Conservation (phyloP, 352 stramenopile species). For the Globisporangium okanoganense region DNA sequence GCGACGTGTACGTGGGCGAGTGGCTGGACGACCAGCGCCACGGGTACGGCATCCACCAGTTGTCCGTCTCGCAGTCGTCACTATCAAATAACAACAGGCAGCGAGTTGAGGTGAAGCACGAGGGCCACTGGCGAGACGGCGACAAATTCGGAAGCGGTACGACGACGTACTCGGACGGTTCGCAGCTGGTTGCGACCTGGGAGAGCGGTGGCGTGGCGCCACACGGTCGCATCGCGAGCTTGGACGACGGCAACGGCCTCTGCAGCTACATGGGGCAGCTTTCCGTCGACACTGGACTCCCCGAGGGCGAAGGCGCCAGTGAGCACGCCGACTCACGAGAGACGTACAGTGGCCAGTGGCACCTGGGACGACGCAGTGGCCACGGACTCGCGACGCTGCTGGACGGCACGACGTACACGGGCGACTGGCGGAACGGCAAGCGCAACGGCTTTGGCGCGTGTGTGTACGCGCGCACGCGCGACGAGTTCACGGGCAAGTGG, state of each 20-base stretch:
- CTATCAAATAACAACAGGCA: neutral
- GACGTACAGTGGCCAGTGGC: conserved; percentile 52
- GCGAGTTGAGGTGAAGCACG: conserved; percentile 41
- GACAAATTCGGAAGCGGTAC: conserved; percentile 50
- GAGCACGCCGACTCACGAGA: conserved; percentile 29
- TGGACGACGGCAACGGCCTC: conserved; percentile 41
- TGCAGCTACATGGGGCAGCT: conserved; percentile 54
- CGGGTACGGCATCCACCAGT: conserved; percentile 46
- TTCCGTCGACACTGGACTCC: conserved; percentile 24
- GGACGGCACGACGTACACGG: conserved; percentile 81
- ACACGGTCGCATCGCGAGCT: conserved; percentile 33
- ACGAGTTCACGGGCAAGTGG: conserved; percentile 84
- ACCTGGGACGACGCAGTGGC: conserved; percentile 41
- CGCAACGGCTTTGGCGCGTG: conserved; percentile 82
- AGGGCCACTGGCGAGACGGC: conserved; percentile 70
- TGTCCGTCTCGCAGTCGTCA: neutral
- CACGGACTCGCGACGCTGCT: conserved; percentile 42
- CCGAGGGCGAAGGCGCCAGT: conserved; percentile 57
- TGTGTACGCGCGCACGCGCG: conserved; percentile 45
- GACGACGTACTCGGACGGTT: conserved; percentile 59
- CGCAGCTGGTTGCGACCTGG: conserved; percentile 41
- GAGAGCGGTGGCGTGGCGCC: conserved; percentile 16
- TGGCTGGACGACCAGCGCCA: conserved; percentile 49
- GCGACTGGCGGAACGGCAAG: conserved; percentile 81
- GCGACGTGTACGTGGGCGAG: conserved; percentile 46